Percentiles rank a stretch among this genome's conserved stretches.
These are phyloP conservation scores for Arabis hirsuta DNA, from an alignment of 345 rosid genomes.

Conservation along the genomic window DNA sequence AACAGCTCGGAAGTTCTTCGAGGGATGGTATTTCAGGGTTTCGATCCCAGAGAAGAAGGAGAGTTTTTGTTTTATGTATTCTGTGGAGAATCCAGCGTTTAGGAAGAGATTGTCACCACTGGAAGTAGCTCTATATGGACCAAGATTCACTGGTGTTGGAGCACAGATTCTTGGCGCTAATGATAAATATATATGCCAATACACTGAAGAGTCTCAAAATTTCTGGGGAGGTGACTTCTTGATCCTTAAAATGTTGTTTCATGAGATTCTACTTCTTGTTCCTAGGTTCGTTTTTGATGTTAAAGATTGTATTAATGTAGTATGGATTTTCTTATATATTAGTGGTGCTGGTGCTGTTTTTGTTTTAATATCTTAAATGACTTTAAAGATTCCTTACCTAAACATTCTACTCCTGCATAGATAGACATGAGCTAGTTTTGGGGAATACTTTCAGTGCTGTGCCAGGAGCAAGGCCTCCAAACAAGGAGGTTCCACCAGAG, in stretches of 20 bases:
- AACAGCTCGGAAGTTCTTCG: constrained; percentile 68
- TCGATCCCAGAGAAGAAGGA: constrained; percentile 81
- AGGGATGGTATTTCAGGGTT: constrained; percentile 97
- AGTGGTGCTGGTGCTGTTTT: constrained; percentile 1
- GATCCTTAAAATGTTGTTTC: background rate
- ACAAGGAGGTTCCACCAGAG: constrained; percentile 85
- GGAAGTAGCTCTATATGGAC: constrained; percentile 65
- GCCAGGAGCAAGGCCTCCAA: constrained; percentile 62
- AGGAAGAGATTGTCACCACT: constrained; percentile 52
- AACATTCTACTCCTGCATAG: constrained; percentile 48
- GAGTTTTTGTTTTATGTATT: constrained; percentile 96
- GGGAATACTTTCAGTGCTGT: constrained; percentile 77
- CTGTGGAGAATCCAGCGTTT: constrained; percentile 87
- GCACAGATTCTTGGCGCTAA: constrained; percentile 94
- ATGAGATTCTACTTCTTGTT: background rate
- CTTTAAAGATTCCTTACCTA: background rate
- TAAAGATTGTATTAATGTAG: background rate
- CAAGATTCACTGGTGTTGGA: constrained; percentile 82
- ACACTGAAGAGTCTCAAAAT: constrained; percentile 63
- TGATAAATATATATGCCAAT: constrained; percentile 84
- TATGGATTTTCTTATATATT: background rate
- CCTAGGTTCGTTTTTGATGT: background rate
- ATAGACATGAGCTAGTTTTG: constrained; percentile 79
- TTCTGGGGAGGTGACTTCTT: constrained; percentile 89
- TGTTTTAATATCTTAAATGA: background rate